A percentile compares a stretch with the other conserved stretches of the same genome.
Conservation (phyloP, 1,139 yeast species). For the Blastobotrys capitulatus region DNA sequence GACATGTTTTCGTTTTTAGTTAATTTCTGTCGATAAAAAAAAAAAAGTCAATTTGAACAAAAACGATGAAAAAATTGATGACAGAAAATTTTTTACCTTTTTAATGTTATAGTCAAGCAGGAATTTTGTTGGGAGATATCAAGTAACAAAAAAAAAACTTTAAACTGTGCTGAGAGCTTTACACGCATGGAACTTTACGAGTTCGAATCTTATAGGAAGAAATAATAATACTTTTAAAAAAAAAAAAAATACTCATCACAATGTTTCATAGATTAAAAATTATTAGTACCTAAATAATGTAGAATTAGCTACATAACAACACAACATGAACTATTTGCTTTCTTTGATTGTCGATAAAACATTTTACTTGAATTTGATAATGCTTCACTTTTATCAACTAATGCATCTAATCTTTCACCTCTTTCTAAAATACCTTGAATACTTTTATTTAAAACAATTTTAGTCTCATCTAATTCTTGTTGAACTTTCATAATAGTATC, state of each 20-base stretch:
- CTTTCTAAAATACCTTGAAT: slow-evolving; percentile 91
- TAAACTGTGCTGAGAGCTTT: too few relatives aligned
- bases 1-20: neutral
- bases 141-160: too few relatives aligned
- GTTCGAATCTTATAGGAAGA: too few relatives aligned
- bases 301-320: too few relatives aligned
- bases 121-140: too few relatives aligned
- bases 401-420: slow-evolving; percentile 90
- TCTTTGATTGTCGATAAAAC: slow-evolving; percentile 96
- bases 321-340: slow-evolving; percentile 76
- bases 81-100: neutral
- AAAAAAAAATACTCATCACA: too few relatives aligned
- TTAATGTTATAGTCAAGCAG: neutral
- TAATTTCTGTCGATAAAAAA: too few relatives aligned
- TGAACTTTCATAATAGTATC: slow-evolving; percentile 96
- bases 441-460: slow-evolving; percentile 91
- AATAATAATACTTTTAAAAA: too few relatives aligned
- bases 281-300: too few relatives aligned
- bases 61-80: neutral
- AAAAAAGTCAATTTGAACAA: neutral
- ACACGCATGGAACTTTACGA: too few relatives aligned
- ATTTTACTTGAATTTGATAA: slow-evolving; percentile 81
- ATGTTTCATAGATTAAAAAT: too few relatives aligned
- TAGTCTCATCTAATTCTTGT: slow-evolving; percentile 95
- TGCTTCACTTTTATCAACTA: slow-evolving; percentile 94